Evolutionary conservation across 306 rosid genomes (phyloP), one percentile per base, ranked within the genome.

Genomic region (Pterocarpus macrocarpus): DNA sequence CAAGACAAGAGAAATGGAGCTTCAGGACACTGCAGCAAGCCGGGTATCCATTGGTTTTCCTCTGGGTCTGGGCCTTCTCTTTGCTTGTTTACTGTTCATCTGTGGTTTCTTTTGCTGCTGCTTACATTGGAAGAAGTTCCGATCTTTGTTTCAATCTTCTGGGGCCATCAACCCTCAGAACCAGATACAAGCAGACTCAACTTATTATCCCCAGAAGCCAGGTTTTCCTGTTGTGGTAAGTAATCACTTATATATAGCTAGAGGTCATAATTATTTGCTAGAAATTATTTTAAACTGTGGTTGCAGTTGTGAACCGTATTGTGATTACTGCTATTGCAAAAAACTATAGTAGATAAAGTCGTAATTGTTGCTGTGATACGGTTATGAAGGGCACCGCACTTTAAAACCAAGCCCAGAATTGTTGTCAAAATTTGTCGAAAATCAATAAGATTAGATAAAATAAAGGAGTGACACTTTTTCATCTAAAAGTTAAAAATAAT

Each of bases 61-160:
- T 55, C 76, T 92, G 4, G 92, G 94, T 11, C 63, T 89, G 73
- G 88, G 78, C 57, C 89, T 92, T 56, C 90, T 92, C 7, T 70
- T 89, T 69, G 52, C 84, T 12, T 38, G 85, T 81, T 39, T 92
- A 2, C 5, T 89, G 49, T 30, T 84, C 79, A 33, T 87, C 38
- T 73, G 84, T 70, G 68, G 77, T 77, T 79, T 92, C 84, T 87
- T 91, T 61, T 88, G 88, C 15, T 89, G 91, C 67, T 92, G 90
- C 80, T 64, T 91, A 34, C 88, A 89, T 74, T 92, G 94, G 92
- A 86, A 83, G 1, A 87, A 28, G 84, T 72, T 92, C 43, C 85
- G 69, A 38, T 53, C 75, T 34, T 52, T 90, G 59, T 43, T 88
- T 58, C 70, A 8, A 11, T 82, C 66, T 33, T 75, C 82, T 65